A percentile compares a stretch with the other conserved stretches of the same genome.
These are phyloP conservation scores for Alectoria sarmentosa DNA, from an alignment of 495 filamentous ascomycete genomes.

Conservation along the genomic window DNA sequence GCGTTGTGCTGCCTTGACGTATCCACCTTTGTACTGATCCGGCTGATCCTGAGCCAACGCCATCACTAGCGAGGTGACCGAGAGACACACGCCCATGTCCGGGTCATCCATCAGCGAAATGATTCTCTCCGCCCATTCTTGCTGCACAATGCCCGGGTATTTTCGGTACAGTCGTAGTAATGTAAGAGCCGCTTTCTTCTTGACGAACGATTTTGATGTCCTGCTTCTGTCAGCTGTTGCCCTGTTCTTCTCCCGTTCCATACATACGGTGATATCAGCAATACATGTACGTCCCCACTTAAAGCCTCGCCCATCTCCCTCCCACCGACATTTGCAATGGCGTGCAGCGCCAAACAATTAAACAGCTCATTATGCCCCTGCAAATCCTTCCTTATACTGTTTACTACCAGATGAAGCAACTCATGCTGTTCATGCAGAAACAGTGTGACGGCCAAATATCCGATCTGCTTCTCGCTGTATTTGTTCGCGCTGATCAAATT, in stretches of 20 bases:
- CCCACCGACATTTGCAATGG: slow-evolving; percentile 95
- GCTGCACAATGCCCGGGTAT: slow-evolving; percentile 84
- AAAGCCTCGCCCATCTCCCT: slow-evolving; percentile 96
- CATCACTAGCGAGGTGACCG: slow-evolving; percentile 95
- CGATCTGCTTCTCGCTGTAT: slow-evolving; percentile 99
- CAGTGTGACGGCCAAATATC: slow-evolving; percentile 93
- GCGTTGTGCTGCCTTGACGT: slow-evolving; percentile 83
- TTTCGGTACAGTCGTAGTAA: slow-evolving; percentile 95
- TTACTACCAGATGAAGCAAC: slow-evolving; percentile 90
- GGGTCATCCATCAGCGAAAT: slow-evolving; percentile 97
- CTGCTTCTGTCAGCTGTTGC: slow-evolving; percentile 38
- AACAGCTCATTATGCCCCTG: slow-evolving; percentile 92
- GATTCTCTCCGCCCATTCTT: slow-evolving; percentile 95
- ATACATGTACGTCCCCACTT: slow-evolving; percentile 83
- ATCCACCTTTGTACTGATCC: slow-evolving; percentile 89
- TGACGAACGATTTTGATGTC: slow-evolving; percentile 95
- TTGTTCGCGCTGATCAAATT: slow-evolving; percentile 94
- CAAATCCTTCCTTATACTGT: slow-evolving; percentile 96
- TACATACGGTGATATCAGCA: slow-evolving; percentile 91
- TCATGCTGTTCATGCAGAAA: slow-evolving; percentile 98
- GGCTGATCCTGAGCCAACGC: slow-evolving; percentile 86
- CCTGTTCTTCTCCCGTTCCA: slow-evolving; percentile 1
- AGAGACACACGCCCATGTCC: slow-evolving; percentile 90
- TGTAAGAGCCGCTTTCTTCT: slow-evolving; percentile 97
- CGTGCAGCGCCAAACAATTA: slow-evolving; percentile 96